These are phyloP conservation scores for Amphicarpaea edgeworthii DNA, from an alignment of 306 rosid genomes.

Conservation along the genomic window DNA sequence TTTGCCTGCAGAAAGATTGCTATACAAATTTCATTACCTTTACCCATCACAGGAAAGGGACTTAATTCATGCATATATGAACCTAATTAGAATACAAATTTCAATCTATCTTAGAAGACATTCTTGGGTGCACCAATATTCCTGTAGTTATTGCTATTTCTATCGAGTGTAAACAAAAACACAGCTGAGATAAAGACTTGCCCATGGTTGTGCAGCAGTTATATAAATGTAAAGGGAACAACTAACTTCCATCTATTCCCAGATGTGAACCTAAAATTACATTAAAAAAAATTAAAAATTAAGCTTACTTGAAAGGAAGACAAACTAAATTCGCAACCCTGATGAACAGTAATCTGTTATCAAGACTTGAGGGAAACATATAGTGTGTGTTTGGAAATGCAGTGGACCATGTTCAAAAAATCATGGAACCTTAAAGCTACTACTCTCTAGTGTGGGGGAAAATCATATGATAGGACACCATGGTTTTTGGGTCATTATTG, in stretches of 20 bases:
- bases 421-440: too few relatives aligned
- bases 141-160: neutral
- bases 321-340: conserved; percentile 5
- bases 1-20: conserved; percentile 73
- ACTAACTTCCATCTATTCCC: neutral
- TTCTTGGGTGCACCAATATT: conserved; percentile 18
- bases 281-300: conserved; percentile 24
- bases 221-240: conserved; percentile 12
- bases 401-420: too few relatives aligned
- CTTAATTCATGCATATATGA: conserved; percentile 20
- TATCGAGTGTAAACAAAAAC: neutral
- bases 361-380: neutral
- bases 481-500: too few relatives aligned
- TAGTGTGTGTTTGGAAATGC: too few relatives aligned
- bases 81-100: neutral
- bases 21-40: conserved; percentile 33
- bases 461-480: too few relatives aligned
- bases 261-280: conserved; percentile 7
- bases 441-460: too few relatives aligned
- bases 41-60: conserved; percentile 21
- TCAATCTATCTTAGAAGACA: conserved; percentile 15
- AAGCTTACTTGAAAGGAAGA: conserved; percentile 20
- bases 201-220: conserved; percentile 29
- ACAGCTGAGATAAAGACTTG: neutral
- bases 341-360: neutral